These are phyloP conservation scores for Marchantia paleacea DNA, from an alignment of 225 moss, liverwort and hornwort genomes.

Conservation along the genomic window DNA sequence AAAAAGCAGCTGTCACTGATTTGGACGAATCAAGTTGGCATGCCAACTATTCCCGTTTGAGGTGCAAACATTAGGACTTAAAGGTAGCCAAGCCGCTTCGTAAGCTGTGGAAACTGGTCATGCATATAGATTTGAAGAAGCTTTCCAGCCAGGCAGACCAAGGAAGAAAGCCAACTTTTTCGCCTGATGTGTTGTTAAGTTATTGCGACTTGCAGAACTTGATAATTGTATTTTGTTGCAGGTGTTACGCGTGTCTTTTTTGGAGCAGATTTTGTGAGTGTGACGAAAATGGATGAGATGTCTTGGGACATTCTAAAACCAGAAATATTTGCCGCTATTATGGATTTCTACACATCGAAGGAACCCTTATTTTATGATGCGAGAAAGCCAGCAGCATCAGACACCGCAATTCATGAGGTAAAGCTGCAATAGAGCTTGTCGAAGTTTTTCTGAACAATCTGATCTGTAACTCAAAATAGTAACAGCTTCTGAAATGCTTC, in stretches of 20 bases:
- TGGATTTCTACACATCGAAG: constrained; percentile 90
- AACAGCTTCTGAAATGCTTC: neutral
- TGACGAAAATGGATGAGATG: constrained; percentile 74
- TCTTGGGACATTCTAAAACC: constrained; percentile 90
- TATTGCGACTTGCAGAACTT: too few species aligned
- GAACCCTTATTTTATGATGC: constrained; percentile 80
- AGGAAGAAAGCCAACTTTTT: too few species aligned
- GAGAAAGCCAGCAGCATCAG: constrained; percentile 58
- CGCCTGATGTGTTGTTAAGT: too few species aligned
- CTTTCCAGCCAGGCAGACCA: too few species aligned
- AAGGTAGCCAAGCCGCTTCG: too few species aligned
- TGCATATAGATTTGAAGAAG: too few species aligned
- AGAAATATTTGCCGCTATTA: constrained; percentile 84
- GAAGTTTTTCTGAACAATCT: neutral
- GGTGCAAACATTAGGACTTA: too few species aligned
- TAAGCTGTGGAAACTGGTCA: too few species aligned
- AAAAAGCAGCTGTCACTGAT: too few species aligned
- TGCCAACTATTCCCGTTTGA: too few species aligned
- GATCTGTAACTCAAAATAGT: neutral
- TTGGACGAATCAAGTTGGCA: too few species aligned
- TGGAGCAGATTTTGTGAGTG: constrained; percentile 85
- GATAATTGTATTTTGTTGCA: constrained; percentile 19
- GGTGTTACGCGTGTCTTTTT: constrained; percentile 83
- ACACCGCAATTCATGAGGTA: constrained; percentile 85
- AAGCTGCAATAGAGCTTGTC: neutral